A percentile compares a stretch with the other conserved stretches of the same genome.
Conservation (phyloP, 495 filamentous ascomycete genomes). For the Penicillium flavigenum region DNA sequence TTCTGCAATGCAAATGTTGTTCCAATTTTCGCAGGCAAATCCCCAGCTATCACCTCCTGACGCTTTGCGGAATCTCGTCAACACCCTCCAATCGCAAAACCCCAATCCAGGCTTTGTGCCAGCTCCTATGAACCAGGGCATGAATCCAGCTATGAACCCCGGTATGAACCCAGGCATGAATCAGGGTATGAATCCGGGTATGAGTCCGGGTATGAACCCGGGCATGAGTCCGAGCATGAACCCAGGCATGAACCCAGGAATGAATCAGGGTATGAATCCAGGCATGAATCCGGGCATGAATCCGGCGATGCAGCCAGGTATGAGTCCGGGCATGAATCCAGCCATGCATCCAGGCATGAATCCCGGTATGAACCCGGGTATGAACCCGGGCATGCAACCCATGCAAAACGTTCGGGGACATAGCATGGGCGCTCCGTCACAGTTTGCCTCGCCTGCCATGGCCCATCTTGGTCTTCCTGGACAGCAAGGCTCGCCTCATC, state of each 20-base stretch:
- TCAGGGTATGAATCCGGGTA: no score
- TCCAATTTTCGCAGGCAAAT: constrained; percentile 59
- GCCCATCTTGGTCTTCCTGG: constrained; percentile 49
- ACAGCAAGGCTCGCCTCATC: constrained; percentile 45
- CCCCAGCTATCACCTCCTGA: constrained; percentile 57
- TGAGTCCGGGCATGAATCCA: constrained; percentile 29
- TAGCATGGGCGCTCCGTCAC: constrained; percentile 40
- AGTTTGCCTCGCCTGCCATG: constrained; percentile 54
- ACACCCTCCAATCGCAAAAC: constrained; percentile 35
- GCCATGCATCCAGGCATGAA: constrained; percentile 33
- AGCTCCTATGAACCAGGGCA: constrained; percentile 33
- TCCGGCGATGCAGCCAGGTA: neutral
- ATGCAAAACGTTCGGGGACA: constrained; percentile 29
- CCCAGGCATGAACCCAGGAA: constrained; percentile 22
- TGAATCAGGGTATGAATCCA: constrained; percentile 31
- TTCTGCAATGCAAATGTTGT: constrained; percentile 69
- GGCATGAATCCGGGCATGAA: constrained; percentile 19
- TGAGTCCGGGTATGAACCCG: neutral
- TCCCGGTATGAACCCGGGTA: constrained; percentile 20
- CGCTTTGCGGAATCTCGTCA: constrained; percentile 62
- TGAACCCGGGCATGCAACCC: constrained; percentile 37
- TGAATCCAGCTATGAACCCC: constrained; percentile 28
- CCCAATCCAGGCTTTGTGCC: constrained; percentile 34
- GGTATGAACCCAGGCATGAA: constrained; percentile 7
- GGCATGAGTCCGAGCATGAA: constrained; percentile 30